A percentile compares a stretch with the other conserved stretches of the same genome.
phyloP scores from a whole-genome alignment of 148 eudicot species.

The Camellia lanceoleosa region DNA sequence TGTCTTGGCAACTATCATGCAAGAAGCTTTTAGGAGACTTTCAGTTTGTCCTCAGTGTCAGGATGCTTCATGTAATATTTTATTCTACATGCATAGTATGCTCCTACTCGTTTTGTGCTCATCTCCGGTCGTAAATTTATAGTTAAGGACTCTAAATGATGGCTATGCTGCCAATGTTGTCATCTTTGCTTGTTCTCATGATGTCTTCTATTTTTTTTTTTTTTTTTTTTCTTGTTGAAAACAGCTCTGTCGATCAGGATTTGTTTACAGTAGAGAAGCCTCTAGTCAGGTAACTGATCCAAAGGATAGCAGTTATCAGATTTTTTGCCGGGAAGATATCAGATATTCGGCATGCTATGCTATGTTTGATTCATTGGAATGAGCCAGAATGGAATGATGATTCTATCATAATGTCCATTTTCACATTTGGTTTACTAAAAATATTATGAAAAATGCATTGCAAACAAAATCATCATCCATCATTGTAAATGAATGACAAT shows the following conservation, averaged over 20 bases:
- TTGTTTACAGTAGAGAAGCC: background rate
- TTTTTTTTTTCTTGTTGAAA: background rate
- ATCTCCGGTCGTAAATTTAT: background rate
- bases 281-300: background rate
- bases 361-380: no score
- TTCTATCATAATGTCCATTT: no score
- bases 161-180: background rate
- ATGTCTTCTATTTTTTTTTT: background rate
- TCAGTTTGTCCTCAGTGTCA: background rate
- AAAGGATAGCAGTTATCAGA: background rate
- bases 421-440: no score
- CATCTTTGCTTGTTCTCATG: background rate
- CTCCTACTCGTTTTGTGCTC: background rate
- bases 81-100: background rate
- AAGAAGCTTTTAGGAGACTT: background rate
- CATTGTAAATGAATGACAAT: no score
- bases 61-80: background rate
- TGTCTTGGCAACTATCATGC: background rate
- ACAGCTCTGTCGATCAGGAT: background rate
- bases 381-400: no score
- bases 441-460: no score
- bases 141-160: background rate
- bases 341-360: slow-evolving; percentile 5
- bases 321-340: background rate
- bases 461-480: no score